phyloP scores from a whole-genome alignment of 2,329 filamentous ascomycete genomes.

The Magnaporthiopsis incrustans region DNA sequence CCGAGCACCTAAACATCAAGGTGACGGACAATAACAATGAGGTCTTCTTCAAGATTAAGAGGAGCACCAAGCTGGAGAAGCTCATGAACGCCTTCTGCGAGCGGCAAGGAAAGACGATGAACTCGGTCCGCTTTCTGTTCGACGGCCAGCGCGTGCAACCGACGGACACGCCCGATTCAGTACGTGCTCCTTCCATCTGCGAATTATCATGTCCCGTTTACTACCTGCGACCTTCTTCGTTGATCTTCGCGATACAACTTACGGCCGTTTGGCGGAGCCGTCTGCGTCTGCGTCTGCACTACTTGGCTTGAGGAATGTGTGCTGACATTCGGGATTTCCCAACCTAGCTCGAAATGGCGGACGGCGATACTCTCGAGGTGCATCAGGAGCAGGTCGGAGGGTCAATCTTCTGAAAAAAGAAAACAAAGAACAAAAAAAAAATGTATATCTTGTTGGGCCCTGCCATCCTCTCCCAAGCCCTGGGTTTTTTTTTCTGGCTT shows the following conservation, averaged over 20 bases:
- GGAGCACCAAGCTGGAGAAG: conserved; percentile 91
- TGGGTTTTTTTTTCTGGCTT: background rate
- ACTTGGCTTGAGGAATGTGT: background rate
- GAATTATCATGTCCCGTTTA: background rate
- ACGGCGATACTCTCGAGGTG: conserved; percentile 93
- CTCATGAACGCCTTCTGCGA: conserved; percentile 98
- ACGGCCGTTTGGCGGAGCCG: background rate
- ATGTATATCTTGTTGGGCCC: background rate
- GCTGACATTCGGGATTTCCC: background rate
- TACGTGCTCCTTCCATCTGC: conserved; percentile 39
- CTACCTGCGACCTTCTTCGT: background rate
- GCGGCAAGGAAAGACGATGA: conserved; percentile 78
- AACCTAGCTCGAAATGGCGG: conserved; percentile 83
- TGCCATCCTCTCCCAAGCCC: background rate
- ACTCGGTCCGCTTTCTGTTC: conserved; percentile 87
- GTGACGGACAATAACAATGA: conserved; percentile 99
- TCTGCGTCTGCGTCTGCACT: background rate
- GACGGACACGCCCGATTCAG: conserved; percentile 82
- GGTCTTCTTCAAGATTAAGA: conserved; percentile 99
- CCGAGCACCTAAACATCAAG: conserved; percentile 96
- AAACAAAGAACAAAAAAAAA: background rate
- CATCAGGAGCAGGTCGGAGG: conserved; percentile 96
- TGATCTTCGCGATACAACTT: background rate
- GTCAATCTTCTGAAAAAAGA: background rate
- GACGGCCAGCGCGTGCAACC: conserved; percentile 90